These are phyloP conservation scores for Candida hungchunana DNA, from an alignment of 805 yeast species.

Conservation along the genomic window DNA sequence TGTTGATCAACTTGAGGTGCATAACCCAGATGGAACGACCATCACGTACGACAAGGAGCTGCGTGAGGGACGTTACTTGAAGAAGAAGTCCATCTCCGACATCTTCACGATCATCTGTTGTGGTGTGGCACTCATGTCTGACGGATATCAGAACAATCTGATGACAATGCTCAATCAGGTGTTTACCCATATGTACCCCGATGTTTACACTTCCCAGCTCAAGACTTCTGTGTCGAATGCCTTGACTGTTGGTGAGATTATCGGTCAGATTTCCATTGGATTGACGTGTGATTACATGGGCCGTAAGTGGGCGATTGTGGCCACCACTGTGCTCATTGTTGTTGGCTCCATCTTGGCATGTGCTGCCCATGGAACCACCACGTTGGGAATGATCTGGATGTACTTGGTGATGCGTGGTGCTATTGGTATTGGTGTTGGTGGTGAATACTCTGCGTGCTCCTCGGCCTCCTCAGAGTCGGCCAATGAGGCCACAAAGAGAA, in stretches of 20 bases:
- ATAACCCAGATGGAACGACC: constrained; percentile 12
- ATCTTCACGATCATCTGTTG: constrained; percentile 49
- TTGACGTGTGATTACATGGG: constrained; percentile 61
- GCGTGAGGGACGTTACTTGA: constrained; percentile 19
- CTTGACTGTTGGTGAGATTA: constrained; percentile 61
- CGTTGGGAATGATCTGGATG: constrained; percentile 71
- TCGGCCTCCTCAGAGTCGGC: constrained; percentile 71
- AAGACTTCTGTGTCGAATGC: constrained; percentile 68
- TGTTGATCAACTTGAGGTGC: constrained; percentile 2
- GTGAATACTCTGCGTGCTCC: constrained; percentile 69
- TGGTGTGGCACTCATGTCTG: constrained; percentile 73
- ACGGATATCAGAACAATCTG: constrained; percentile 72
- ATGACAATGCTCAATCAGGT: constrained; percentile 67
- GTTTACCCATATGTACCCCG: constrained; percentile 41
- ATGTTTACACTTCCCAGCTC: constrained; percentile 38
- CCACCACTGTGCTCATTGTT: constrained; percentile 58
- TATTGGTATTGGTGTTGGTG: constrained; percentile 77
- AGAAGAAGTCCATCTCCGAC: constrained; percentile 31
- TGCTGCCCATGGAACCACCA: constrained; percentile 59
- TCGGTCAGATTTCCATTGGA: constrained; percentile 68
- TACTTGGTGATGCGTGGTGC: constrained; percentile 68
- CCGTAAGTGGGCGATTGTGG: constrained; percentile 64
- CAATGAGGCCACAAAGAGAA: constrained; percentile 54
- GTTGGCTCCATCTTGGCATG: constrained; percentile 64
- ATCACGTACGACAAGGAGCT: constrained; percentile 20